Percentiles rank a stretch among this genome's conserved stretches.
Evolutionary conservation across 225 moss, liverwort and hornwort species (phyloP).

Genomic region (Ulota crispa): DNA sequence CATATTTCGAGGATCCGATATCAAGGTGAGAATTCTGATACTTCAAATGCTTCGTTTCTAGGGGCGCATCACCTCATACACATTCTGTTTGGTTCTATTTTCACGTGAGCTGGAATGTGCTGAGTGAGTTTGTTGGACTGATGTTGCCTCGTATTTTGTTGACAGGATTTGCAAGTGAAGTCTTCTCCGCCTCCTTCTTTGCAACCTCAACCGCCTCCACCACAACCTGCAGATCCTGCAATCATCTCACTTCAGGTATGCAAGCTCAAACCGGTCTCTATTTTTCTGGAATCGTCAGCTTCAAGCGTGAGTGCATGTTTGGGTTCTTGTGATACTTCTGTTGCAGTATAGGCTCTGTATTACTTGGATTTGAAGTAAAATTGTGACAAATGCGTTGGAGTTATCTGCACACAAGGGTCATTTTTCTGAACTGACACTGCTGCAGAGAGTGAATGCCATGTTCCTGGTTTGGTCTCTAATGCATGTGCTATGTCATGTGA

Average conservation of each 20-base stretch:
- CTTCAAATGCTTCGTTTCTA: not conserved
- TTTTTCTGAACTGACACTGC: not conserved
- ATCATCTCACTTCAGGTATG: conserved; percentile 96
- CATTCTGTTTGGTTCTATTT: not conserved
- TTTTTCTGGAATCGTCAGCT: not conserved
- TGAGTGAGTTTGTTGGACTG: not conserved
- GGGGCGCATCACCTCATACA: not conserved
- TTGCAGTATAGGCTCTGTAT: not conserved
- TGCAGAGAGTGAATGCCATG: not conserved
- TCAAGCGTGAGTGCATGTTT: not conserved
- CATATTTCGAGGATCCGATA: conserved; percentile 98
- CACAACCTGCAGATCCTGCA: conserved; percentile 92
- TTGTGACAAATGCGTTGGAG: not conserved
- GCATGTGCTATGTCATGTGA: conserved; percentile 21
- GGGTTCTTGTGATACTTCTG: not conserved
- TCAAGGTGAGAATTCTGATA: conserved; percentile 60
- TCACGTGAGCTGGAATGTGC: not conserved
- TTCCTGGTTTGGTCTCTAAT: conserved; percentile 27
- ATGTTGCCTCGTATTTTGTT: not conserved
- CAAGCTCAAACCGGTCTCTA: not conserved
- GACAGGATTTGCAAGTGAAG: conserved; percentile 99
- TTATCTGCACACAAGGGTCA: not conserved
- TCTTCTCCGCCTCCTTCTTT: conserved; percentile 88
- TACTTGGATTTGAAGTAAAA: not conserved
- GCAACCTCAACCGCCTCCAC: conserved; percentile 71